phyloP scores from a whole-genome alignment of 2,329 filamentous ascomycete genomes.

The Amylocarpus encephaloides region DNA sequence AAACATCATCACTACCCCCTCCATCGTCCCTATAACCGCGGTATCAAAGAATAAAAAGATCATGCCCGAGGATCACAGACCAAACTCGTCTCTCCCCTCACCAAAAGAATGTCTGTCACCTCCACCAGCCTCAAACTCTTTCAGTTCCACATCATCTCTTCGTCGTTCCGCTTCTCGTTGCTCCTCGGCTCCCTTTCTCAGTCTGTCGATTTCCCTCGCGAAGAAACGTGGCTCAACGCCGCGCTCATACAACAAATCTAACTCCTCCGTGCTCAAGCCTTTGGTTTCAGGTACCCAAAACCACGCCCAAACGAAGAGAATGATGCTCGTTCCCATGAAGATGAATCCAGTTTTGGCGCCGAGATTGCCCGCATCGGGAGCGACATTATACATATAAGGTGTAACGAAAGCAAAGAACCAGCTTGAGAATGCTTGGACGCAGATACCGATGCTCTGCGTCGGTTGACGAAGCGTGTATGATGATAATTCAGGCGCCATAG shows the following conservation, averaged over 20 bases:
- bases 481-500: conserved; percentile 19
- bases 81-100: background rate
- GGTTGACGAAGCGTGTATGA: conserved; percentile 17
- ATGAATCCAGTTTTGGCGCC: conserved; percentile 39
- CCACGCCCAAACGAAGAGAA: conserved; percentile 36
- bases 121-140: background rate
- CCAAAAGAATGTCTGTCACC: background rate
- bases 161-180: background rate
- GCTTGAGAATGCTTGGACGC: conserved; percentile 16
- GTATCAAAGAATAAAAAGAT: no score
- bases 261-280: conserved; percentile 40
- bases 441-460: conserved; percentile 18
- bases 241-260: conserved; percentile 34
- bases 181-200: background rate
- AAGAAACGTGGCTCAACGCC: conserved; percentile 9
- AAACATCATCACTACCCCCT: no score
- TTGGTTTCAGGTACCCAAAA: conserved; percentile 48
- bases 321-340: conserved; percentile 33
- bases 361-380: conserved; percentile 31
- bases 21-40: no score
- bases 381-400: conserved; percentile 39
- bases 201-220: background rate
- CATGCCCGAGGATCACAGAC: background rate
- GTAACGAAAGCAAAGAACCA: conserved; percentile 31
- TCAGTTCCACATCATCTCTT: background rate